These are phyloP conservation scores for Brassica rapa DNA, from an alignment of 345 rosid species.

Conservation along the genomic window DNA sequence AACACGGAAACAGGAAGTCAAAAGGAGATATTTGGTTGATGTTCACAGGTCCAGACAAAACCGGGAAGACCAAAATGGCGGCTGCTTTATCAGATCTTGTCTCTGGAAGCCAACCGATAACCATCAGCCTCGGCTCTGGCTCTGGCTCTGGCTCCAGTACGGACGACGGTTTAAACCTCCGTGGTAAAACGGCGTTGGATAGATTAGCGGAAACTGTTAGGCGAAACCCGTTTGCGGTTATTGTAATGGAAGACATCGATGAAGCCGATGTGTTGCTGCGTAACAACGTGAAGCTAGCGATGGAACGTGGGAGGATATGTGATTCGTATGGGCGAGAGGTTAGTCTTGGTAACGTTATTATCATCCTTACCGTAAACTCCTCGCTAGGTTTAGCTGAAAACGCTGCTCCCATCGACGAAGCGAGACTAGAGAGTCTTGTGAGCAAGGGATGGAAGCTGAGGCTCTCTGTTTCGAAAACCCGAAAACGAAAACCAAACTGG, in stretches of 20 bases:
- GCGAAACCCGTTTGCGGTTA: slow-evolving; percentile 78
- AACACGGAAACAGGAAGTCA: slow-evolving; percentile 58
- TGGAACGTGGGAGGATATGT: slow-evolving; percentile 84
- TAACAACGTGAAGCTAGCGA: slow-evolving; percentile 78
- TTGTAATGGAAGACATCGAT: slow-evolving; percentile 83
- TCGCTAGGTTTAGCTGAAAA: slow-evolving; percentile 46
- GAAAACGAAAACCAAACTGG: slow-evolving; percentile 80
- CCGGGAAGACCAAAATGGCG: slow-evolving; percentile 92
- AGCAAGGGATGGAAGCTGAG: slow-evolving; percentile 68
- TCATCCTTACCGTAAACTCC: slow-evolving; percentile 75
- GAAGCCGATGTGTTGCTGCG: slow-evolving; percentile 71
- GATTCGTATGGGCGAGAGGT: slow-evolving; percentile 95
- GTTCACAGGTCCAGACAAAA: slow-evolving; percentile 81
- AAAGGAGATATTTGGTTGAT: slow-evolving; percentile 84
- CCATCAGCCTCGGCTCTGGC: slow-evolving; percentile 69
- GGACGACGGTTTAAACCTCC: slow-evolving; percentile 50
- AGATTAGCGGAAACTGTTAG: slow-evolving; percentile 76
- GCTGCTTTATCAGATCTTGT: slow-evolving; percentile 65
- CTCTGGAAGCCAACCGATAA: slow-evolving; percentile 55
- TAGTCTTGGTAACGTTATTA: slow-evolving; percentile 83
- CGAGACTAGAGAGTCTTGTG: slow-evolving; percentile 58
- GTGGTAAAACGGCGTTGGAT: slow-evolving; percentile 87
- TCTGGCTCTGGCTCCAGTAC: slow-evolving; percentile 65
- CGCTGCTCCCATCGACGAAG: slow-evolving; percentile 54
- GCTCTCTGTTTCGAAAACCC: slow-evolving; percentile 57